Conservation (phyloP, 306 rosid genomes). For the Glycyrrhiza uralensis region DNA sequence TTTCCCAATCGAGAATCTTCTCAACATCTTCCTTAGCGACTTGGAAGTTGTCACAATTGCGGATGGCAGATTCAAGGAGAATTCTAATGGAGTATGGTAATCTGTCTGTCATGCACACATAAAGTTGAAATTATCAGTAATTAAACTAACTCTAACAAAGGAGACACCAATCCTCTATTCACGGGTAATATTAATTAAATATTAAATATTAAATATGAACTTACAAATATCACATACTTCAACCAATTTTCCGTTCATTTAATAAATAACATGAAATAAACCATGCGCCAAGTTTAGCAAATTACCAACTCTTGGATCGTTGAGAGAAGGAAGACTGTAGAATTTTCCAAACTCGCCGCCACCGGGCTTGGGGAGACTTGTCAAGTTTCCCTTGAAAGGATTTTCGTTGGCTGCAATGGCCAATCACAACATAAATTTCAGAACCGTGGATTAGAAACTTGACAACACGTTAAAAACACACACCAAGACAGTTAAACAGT, state of each 20-base stretch:
- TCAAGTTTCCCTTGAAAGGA: slow-evolving; percentile 42
- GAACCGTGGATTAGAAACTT: background rate
- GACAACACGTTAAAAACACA: background rate
- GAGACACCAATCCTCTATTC: background rate
- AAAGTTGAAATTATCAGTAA: slow-evolving; percentile 2
- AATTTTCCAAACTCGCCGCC: slow-evolving; percentile 45
- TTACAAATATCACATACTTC: background rate
- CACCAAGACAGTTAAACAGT: background rate
- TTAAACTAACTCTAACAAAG: background rate
- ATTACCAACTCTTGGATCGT: slow-evolving; percentile 42
- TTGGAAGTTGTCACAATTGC: slow-evolving; percentile 87
- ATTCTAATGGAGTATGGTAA: slow-evolving; percentile 77
- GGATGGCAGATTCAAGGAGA: slow-evolving; percentile 75
- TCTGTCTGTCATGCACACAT: slow-evolving; percentile 46
- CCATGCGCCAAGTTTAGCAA: background rate
- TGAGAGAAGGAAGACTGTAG: slow-evolving; percentile 39
- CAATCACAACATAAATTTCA: background rate
- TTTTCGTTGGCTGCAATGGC: slow-evolving; percentile 27
- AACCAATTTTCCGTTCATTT: background rate
- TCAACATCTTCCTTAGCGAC: slow-evolving; percentile 91
- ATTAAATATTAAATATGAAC: too few relatives aligned
- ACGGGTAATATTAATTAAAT: background rate
- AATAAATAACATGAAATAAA: background rate
- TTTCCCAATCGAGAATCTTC: slow-evolving; percentile 90
- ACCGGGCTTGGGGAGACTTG: slow-evolving; percentile 38